Percentiles rank a stretch among this genome's conserved stretches.
Conservation (phyloP, 768 basidiomycete genomes). For the Agaricus sinodeliciosus region DNA sequence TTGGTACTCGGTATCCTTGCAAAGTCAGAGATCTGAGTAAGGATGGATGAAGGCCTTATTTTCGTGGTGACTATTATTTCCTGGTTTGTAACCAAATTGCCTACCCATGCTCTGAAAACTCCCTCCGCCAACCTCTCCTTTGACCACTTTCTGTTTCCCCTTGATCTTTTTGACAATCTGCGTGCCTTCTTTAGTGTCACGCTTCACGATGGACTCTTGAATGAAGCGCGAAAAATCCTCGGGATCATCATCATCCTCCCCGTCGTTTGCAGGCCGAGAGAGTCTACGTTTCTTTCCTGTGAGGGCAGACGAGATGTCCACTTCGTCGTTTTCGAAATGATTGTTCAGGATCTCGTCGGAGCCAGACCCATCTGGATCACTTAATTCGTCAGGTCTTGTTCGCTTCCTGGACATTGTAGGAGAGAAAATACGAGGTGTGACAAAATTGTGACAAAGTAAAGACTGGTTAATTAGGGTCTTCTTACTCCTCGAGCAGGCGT, state of each 20-base stretch:
- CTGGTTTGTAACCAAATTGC: conserved; percentile 18
- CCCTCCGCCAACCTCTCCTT: conserved; percentile 83
- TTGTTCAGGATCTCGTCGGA: background rate
- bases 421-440: conserved; percentile 5
- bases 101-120: conserved; percentile 95
- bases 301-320: conserved; percentile 62
- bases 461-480: background rate
- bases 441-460: conserved; percentile 1
- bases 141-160: conserved; percentile 59
- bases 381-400: conserved; percentile 6
- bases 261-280: conserved; percentile 15
- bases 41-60: conserved; percentile 73
- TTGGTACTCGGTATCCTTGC: conserved; percentile 93
- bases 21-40: conserved; percentile 80
- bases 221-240: conserved; percentile 63
- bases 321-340: conserved; percentile 19
- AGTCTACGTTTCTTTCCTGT: conserved; percentile 38
- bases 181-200: conserved; percentile 70
- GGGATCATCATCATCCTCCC: conserved; percentile 40
- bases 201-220: conserved; percentile 59
- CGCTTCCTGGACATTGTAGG: conserved; percentile 12
- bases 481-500: conserved; percentile 3
- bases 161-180: conserved; percentile 73
- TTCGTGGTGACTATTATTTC: background rate
- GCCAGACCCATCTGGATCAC: conserved; percentile 3